Conservation (phyloP, 2,329 filamentous ascomycete species). For the Mollisia scopiformis region DNA sequence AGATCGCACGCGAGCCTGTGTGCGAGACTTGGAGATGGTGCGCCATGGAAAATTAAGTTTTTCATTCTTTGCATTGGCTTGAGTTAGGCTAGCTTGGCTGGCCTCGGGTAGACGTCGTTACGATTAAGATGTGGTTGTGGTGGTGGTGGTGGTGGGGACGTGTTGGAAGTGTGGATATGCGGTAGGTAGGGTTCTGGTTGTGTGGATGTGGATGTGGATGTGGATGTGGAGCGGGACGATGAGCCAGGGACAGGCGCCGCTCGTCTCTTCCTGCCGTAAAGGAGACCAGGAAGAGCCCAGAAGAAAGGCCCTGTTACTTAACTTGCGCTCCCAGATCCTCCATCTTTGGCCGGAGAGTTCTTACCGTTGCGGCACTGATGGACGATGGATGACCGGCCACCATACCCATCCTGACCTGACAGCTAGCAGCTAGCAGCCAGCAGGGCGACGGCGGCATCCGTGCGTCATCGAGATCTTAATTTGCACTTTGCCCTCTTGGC, state of each 20-base stretch:
- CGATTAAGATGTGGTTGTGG: not conserved
- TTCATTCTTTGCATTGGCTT: not conserved
- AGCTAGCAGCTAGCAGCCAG: not conserved
- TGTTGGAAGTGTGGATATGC: no score
- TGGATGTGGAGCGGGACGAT: not conserved
- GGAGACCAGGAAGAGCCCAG: no score
- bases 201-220: not conserved
- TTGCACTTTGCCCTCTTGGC: not conserved
- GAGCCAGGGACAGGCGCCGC: not conserved
- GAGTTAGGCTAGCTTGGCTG: no score
- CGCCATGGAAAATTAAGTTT: constrained; percentile 15
- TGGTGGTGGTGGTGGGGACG: not conserved
- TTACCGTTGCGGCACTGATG: not conserved
- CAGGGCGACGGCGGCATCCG: not conserved
- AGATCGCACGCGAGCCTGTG: constrained; percentile 9
- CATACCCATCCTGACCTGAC: not conserved
- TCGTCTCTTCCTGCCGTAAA: not conserved
- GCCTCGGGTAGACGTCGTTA: not conserved
- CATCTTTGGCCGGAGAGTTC: not conserved
- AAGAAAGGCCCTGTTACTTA: no score
- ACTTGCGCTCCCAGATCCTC: not conserved
- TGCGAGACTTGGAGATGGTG: not conserved
- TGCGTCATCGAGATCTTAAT: constrained; percentile 7
- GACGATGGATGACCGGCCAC: no score
- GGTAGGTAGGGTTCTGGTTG: no score